Evolutionary conservation across 2,329 filamentous ascomycete genomes (phyloP).

Genomic region (Cercospora brassicicola): DNA sequence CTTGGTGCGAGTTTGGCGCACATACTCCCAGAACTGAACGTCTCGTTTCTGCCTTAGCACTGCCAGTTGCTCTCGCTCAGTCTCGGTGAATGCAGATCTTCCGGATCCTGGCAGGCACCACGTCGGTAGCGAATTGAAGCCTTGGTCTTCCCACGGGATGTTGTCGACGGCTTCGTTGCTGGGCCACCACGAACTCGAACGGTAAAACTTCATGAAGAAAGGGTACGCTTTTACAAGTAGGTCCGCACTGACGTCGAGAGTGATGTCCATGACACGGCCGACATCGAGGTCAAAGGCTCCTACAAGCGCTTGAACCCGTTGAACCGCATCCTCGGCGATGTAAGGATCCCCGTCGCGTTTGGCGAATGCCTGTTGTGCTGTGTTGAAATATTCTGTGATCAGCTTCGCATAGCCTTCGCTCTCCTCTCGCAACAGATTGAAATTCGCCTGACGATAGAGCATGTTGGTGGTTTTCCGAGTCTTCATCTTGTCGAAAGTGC

Average conservation of each 20-base stretch:
- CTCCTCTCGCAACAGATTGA: slow-evolving; percentile 92
- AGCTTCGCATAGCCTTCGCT: slow-evolving; percentile 96
- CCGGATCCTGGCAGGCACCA: slow-evolving; percentile 78
- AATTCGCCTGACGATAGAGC: slow-evolving; percentile 93
- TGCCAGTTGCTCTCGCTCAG: slow-evolving; percentile 63
- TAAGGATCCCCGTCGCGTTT: slow-evolving; percentile 74
- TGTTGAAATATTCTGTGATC: slow-evolving; percentile 91
- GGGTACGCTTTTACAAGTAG: slow-evolving; percentile 88
- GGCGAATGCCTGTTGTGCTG: slow-evolving; percentile 56
- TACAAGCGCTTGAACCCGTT: slow-evolving; percentile 89
- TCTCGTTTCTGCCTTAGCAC: slow-evolving; percentile 66
- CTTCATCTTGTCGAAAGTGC: slow-evolving; percentile 78
- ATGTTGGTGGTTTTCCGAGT: slow-evolving; percentile 90
- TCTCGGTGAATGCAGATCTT: slow-evolving; percentile 64
- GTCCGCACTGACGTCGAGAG: slow-evolving; percentile 90
- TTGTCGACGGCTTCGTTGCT: slow-evolving; percentile 58
- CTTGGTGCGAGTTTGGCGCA: slow-evolving; percentile 71
- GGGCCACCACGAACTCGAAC: slow-evolving; percentile 97
- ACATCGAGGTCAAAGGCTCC: slow-evolving; percentile 97
- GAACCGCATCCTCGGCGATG: slow-evolving; percentile 80
- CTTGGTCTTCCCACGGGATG: slow-evolving; percentile 50
- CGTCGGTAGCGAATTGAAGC: slow-evolving; percentile 68
- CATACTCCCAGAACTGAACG: slow-evolving; percentile 74
- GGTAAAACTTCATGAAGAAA: slow-evolving; percentile 91
- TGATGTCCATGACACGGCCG: slow-evolving; percentile 89